Conservation (phyloP, 352 stramenopile species). For the Phytopythium ostracodes region DNA sequence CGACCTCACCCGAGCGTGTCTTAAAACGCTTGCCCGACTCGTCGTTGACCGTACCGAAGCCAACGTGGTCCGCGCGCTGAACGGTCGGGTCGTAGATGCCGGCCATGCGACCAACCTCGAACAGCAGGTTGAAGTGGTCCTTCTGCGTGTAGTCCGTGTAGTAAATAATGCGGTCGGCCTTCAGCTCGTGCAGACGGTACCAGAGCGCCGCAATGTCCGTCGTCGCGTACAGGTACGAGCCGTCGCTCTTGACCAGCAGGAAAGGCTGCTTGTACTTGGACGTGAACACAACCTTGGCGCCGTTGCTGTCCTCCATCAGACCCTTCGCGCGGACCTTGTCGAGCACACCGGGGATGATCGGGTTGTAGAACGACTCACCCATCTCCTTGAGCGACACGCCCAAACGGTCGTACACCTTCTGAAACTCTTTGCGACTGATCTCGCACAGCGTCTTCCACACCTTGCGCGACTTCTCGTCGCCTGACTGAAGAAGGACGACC, state of each 20-base stretch:
- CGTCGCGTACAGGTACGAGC: constrained; percentile 83
- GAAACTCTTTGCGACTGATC: constrained; percentile 80
- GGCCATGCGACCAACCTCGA: constrained; percentile 74
- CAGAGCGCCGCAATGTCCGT: constrained; percentile 84
- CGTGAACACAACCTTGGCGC: constrained; percentile 89
- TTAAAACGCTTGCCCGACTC: constrained; percentile 95
- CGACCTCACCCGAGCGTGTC: constrained; percentile 97
- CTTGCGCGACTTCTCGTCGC: constrained; percentile 70
- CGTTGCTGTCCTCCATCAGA: constrained; percentile 89
- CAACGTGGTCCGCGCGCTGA: constrained; percentile 82
- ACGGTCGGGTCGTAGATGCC: constrained; percentile 77
- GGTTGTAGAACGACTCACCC: constrained; percentile 87
- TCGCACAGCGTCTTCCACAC: constrained; percentile 83
- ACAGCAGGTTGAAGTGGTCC: constrained; percentile 83
- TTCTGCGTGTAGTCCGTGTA: constrained; percentile 89
- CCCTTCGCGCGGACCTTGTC: constrained; percentile 86
- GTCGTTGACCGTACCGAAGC: constrained; percentile 86
- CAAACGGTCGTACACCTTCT: constrained; percentile 83
- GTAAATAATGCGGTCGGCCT: constrained; percentile 78
- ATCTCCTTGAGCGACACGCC: constrained; percentile 74
- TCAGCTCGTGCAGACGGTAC: constrained; percentile 83
- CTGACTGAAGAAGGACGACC: constrained; percentile 98
- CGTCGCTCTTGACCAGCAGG: constrained; percentile 83
- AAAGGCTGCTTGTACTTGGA: constrained; percentile 88
- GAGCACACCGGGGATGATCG: constrained; percentile 84